Base-by-base conservation (phyloP, 768 basidiomycete species). In the Rhizopogon rudus region DNA sequence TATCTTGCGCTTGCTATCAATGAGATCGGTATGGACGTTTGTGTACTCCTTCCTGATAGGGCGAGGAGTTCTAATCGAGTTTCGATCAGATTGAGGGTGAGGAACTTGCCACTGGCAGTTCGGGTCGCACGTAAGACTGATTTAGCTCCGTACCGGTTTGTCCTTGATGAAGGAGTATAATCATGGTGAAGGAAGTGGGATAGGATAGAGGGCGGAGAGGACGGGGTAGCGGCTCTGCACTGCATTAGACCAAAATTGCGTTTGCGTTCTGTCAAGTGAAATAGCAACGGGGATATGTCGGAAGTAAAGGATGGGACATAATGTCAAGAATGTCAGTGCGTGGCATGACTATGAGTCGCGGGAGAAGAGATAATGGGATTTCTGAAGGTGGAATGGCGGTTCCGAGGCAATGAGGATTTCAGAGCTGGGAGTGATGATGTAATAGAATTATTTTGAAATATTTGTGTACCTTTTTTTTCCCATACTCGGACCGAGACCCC, bases 401-500 rank as follows among this genome's bases (percentile, higher is more conserved):
- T 20, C 48, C 48, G 48, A 49, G 48, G 48, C 20, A 33, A 49
- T n/a, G 48, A 49, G 48, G 48, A 9, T 31, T 7, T 25, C 25
- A 25, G 25, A 4, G 8, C 31, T 33, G 17, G 12, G 31, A n/a
- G 44, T 44, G 2, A 45, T 48, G 45, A 49, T 20, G 48, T 49
- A 49, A 49, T 49, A 49, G 20, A 49, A 49, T 22, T 35, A 13
- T 49, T 48, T 48, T 20, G 6, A 9, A 5, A 5, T 48, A 46
- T 46, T 46, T 46, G 45, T 14, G 31, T 17, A n/a, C 13, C 2
- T 5, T 40, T 7, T 13, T 33, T 35, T 68, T 67, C 60, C 67
- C 67, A 64, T 66, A 66, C 60, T 43, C 67, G 67, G 67, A 61
- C 67, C 67, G 69, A 68, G 49, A 61, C 66, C 69, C 63, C 68